Evolutionary conservation across 2,329 filamentous ascomycete genomes (phyloP), one percentile per base, ranked within the genome.

Genomic region (Massarina eburnea): DNA sequence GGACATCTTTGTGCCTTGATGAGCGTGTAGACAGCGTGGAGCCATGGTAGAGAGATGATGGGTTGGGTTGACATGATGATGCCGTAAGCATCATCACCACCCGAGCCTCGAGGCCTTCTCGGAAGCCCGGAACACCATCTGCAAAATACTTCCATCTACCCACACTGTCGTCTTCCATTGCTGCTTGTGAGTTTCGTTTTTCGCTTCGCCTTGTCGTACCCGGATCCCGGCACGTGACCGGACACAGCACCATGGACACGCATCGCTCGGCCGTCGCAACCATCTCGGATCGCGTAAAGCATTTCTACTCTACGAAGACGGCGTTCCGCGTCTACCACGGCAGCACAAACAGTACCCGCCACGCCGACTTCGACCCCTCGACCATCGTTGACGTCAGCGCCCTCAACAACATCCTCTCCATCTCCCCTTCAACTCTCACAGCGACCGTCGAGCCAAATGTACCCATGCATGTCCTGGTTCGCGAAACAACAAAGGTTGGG

Each of bases 261-360:
- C 64, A 67, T 41, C 43, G 51, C n/a, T 18, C 44, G 17, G 49
- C 50, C 9, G 61, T 67, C 5, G 54, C 58, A n/a, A 38, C 35
- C 15, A 45, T 68, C 8, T 47, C 58, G 35, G 41, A 46, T 17
- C 55, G 49, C 18, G 52, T 66, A 8, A 44, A 52, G 8, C 51
- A 61, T 8, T 67, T 67, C 18, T 59, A 67, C 48, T 40, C 45
- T 18, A 47, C 45, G 17, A 62, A 59, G 37, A 60, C 53, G 2
- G 52, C 63, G 2, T 67, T 68, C 41, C 61, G 64, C 8, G 53
- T 91, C 59, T 88, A 84, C 59, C 87, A 91, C 70, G 88, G 88
- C 55, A 83, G 84, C 2, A 90, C 87, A 19, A 89, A 89, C 73
- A 87, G 82, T 68, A 91, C 88, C 12, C 82, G 88, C 1, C 77